Conservation (phyloP, 768 basidiomycete genomes). For the Strobilomyces dryophilus region DNA sequence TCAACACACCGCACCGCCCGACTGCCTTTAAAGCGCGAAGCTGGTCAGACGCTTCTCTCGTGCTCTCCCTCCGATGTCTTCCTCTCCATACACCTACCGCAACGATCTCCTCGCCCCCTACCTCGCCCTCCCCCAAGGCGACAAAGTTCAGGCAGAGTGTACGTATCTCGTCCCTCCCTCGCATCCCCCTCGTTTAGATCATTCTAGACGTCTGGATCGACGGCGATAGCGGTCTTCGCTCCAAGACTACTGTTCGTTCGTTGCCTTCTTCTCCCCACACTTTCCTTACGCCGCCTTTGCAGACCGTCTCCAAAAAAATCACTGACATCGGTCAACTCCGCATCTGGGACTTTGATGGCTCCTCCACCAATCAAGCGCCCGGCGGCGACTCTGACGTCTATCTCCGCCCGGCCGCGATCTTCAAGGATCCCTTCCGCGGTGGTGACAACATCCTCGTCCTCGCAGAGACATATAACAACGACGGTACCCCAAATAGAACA, state of each 20-base stretch:
- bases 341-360: slow-evolving; percentile 99
- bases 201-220: slow-evolving; percentile 94
- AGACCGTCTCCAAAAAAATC: slow-evolving; percentile 87
- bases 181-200: slow-evolving; percentile 3
- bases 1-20: slow-evolving; percentile 18
- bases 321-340: slow-evolving; percentile 88
- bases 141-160: slow-evolving; percentile 95
- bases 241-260: slow-evolving; percentile 83
- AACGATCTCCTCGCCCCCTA: slow-evolving; percentile 88
- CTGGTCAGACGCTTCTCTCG: neutral
- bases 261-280: neutral
- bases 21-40: slow-evolving; percentile 23
- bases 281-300: slow-evolving; percentile 3
- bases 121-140: slow-evolving; percentile 86
- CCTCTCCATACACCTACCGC: slow-evolving; percentile 45
- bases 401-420: slow-evolving; percentile 94
- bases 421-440: slow-evolving; percentile 99
- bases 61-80: slow-evolving; percentile 17
- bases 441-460: slow-evolving; percentile 98
- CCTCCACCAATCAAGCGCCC: slow-evolving; percentile 95
- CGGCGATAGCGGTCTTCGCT: slow-evolving; percentile 90
- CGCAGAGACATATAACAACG: slow-evolving; percentile 97
- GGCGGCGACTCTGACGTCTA: slow-evolving; percentile 96
- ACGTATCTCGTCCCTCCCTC: slow-evolving; percentile 21
- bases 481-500: slow-evolving; percentile 95